Base-by-base conservation (phyloP, 1,139 yeast genomes). In the Ashbya aceris region DNA sequence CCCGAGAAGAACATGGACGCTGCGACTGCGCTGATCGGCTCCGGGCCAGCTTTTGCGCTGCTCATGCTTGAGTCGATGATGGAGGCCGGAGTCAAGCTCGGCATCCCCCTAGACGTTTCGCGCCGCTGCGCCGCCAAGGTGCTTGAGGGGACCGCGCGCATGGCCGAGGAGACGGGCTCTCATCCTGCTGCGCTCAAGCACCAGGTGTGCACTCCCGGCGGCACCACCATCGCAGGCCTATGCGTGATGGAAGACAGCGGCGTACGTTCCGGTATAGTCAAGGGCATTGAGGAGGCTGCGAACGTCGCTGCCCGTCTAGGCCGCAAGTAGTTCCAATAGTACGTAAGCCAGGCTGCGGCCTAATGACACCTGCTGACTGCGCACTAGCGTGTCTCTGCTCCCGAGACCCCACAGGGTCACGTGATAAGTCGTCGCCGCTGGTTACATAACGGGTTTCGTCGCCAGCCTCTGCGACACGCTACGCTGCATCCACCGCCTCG, bases 191-290 rank as follows among this genome's bases (percentile, higher is more conserved):
- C 76, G 13, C 72, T 91, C 61, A 83, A 85, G 60, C 80, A 84
- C 61, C 83, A 82, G 56, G 93, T 91, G 6, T 87, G 96, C 60
- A 91, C 99, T 0, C 99, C 99, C 12, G 98, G 94, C 29, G 99
- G 99, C 31, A 89, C 96, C 42, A 91, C 99, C 7, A 91, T 93
- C 60, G 95, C 96, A 4, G 99, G 99, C 0, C 70, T 93, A 48
- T 74, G 89, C 63, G 85, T 79, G 53, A 77, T 93, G 82, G 99
- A 91, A 66, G 96, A 87, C 54, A 79, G 79, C 41, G 94, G 89
- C 36, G 84, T 91, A 38, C 79, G 96, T 67, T 76, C 87, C 39
- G 87, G 87, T 17, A 82, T 91, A 54, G 79, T 95, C 39, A 74
- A 87, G 53, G 95, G 95, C 38, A 83, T 91, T 23, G 91, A 84